Evolutionary conservation across 148 eudicot genomes (phyloP).

Genomic region (Rheum nobile): DNA sequence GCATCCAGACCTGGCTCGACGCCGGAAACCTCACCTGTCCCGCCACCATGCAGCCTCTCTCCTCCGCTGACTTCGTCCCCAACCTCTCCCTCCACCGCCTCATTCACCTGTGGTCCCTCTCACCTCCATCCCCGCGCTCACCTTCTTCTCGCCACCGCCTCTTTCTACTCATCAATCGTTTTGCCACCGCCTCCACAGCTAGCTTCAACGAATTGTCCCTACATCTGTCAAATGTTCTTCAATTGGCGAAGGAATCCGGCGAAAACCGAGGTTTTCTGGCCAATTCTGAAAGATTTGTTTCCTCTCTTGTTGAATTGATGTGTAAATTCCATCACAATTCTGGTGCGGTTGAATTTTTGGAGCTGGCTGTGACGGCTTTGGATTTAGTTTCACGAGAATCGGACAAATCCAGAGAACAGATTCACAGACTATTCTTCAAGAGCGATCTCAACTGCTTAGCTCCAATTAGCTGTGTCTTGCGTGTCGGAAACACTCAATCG

Average conservation of each 20-base stretch:
- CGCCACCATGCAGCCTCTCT: constrained; percentile 58
- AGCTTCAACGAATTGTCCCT: background rate
- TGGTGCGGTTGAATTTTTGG: constrained; percentile 9
- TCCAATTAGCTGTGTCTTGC: constrained; percentile 21
- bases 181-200: background rate
- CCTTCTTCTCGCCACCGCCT: constrained; percentile 3
- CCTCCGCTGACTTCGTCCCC: constrained; percentile 50
- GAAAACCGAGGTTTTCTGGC: constrained; percentile 33
- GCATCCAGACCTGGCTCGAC: constrained; percentile 58
- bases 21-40: constrained; percentile 66
- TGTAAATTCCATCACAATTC: constrained; percentile 8
- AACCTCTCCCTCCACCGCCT: constrained; percentile 59
- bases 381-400: constrained; percentile 24
- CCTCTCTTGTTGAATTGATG: background rate
- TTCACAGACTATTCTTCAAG: constrained; percentile 13
- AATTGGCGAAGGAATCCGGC: constrained; percentile 18
- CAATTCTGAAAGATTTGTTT: background rate
- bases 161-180: constrained; percentile 1
- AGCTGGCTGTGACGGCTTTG: constrained; percentile 22
- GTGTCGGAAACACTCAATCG: constrained; percentile 27
- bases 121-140: constrained; percentile 10
- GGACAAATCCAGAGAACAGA: constrained; percentile 1
- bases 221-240: constrained; percentile 22
- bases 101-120: constrained; percentile 39
- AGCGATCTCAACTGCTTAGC: constrained; percentile 10